A percentile compares a stretch with the other conserved stretches of the same genome.
These are phyloP conservation scores for Aegilops umbellulata DNA, from an alignment of 176 grass and related monocot genomes.

Conservation along the genomic window DNA sequence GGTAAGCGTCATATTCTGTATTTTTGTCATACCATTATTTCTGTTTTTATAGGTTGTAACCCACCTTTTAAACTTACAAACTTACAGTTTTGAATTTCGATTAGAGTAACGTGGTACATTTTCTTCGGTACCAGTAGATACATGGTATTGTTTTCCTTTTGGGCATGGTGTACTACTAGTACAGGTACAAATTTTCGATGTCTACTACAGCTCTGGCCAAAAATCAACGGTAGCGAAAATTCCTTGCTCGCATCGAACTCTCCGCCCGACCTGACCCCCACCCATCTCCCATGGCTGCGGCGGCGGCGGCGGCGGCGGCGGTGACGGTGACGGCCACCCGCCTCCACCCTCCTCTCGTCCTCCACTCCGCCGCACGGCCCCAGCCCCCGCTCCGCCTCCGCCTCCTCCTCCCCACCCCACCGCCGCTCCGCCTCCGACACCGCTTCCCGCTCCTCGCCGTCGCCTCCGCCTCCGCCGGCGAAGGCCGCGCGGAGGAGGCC, in stretches of 20 bases:
- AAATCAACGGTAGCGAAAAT: conserved; percentile 1
- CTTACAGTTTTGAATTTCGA: too few species aligned
- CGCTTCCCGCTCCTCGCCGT: conserved; percentile 35
- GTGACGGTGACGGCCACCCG: conserved; percentile 26
- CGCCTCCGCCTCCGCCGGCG: background rate
- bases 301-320: conserved; percentile 8
- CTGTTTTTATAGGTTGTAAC: too few species aligned
- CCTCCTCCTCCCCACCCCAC: conserved; percentile 35
- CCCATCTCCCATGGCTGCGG: conserved; percentile 36
- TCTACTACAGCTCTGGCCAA: background rate
- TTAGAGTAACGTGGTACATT: too few species aligned
- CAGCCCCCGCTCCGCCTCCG: conserved; percentile 27
- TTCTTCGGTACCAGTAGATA: too few species aligned
- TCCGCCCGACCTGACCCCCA: conserved; percentile 22
- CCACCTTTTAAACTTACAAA: too few species aligned
- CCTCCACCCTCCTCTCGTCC: conserved; percentile 2
- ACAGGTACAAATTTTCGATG: background rate
- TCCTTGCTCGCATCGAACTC: conserved; percentile 34
- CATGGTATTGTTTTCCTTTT: too few species aligned
- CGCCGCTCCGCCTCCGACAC: conserved; percentile 35
- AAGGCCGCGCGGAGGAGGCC: background rate
- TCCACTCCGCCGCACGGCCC: background rate
- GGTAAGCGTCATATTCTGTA: too few species aligned
- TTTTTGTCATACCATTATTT: too few species aligned
- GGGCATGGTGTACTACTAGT: background rate